Percentiles rank a stretch among this genome's conserved stretches.
Evolutionary conservation across 441 rosid species (phyloP).

Genomic region (Bocquillonia castaneifolia): DNA sequence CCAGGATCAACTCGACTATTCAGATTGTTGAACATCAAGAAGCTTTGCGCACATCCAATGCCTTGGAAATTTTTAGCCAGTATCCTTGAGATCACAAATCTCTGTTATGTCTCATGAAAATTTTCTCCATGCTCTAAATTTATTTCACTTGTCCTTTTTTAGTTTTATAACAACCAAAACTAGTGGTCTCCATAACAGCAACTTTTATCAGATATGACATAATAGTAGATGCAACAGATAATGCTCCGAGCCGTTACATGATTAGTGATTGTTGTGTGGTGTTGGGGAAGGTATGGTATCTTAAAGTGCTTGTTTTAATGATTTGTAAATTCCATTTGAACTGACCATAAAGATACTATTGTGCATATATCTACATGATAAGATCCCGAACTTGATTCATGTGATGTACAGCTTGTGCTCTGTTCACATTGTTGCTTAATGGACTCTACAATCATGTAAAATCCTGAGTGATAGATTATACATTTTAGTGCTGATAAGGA

Average conservation of each 20-base stretch:
- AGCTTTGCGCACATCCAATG: constrained; percentile 83
- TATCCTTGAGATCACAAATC: constrained; percentile 45
- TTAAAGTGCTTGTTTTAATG: neutral
- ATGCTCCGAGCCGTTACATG: constrained; percentile 96
- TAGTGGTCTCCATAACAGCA: constrained; percentile 34
- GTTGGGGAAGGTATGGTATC: constrained; percentile 64
- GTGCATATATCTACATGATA: neutral
- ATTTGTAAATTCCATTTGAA: neutral
- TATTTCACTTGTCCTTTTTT: neutral
- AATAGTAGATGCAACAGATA: constrained; percentile 88
- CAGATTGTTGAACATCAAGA: constrained; percentile 68
- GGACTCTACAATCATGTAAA: neutral
- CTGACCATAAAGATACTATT: neutral
- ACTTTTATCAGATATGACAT: constrained; percentile 61
- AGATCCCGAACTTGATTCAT: neutral
- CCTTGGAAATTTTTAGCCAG: constrained; percentile 82
- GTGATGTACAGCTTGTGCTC: neutral
- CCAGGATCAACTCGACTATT: constrained; percentile 75
- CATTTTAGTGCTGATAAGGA: neutral
- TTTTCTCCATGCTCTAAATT: neutral
- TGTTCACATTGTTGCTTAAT: neutral
- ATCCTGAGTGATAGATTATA: neutral
- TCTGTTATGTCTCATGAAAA: neutral
- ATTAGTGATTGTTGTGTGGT: constrained; percentile 94
- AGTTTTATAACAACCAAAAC: constrained; percentile 2